Percentiles rank a stretch among this genome's conserved stretches.
Conservation (phyloP, 306 rosid species). For the Parietaria judaica region DNA sequence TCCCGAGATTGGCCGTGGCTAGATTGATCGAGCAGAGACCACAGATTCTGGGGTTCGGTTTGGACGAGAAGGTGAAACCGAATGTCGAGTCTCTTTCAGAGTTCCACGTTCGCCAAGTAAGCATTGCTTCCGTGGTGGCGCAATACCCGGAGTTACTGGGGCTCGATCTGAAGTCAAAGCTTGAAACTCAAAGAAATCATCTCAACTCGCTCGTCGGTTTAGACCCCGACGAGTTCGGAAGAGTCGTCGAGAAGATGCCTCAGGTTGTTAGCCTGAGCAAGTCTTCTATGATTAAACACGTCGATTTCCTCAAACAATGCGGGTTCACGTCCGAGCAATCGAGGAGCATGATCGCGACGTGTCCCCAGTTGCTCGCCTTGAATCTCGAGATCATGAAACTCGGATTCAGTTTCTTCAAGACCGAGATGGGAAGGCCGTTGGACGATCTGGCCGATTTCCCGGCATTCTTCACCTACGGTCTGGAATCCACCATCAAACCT, state of each 20-base stretch:
- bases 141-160: slow-evolving; percentile 83
- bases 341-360: slow-evolving; percentile 56
- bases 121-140: slow-evolving; percentile 66
- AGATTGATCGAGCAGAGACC: slow-evolving; percentile 82
- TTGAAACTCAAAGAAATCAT: slow-evolving; percentile 42
- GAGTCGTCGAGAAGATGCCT: slow-evolving; percentile 89
- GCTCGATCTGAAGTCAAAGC: slow-evolving; percentile 63
- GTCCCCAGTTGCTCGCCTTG: slow-evolving; percentile 92
- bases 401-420: slow-evolving; percentile 60
- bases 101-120: slow-evolving; percentile 50
- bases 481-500: slow-evolving; percentile 82
- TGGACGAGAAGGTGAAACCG: slow-evolving; percentile 70
- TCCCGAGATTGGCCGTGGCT: slow-evolving; percentile 83
- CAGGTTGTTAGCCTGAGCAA: slow-evolving; percentile 70
- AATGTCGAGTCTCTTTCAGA: slow-evolving; percentile 68
- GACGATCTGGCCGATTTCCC: slow-evolving; percentile 80
- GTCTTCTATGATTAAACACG: slow-evolving; percentile 63
- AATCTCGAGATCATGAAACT: slow-evolving; percentile 79
- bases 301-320: slow-evolving; percentile 61
- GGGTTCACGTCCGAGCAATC: slow-evolving; percentile 59
- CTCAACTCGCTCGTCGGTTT: slow-evolving; percentile 58
- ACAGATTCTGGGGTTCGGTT: slow-evolving; percentile 78
- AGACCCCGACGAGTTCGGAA: slow-evolving; percentile 56
- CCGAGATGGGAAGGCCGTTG: slow-evolving; percentile 64
- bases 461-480: slow-evolving; percentile 78